Evolutionary conservation across 345 rosid species (phyloP), one percentile per base, ranked within the genome.

Genomic region (Eucalyptus erythrocorys): DNA sequence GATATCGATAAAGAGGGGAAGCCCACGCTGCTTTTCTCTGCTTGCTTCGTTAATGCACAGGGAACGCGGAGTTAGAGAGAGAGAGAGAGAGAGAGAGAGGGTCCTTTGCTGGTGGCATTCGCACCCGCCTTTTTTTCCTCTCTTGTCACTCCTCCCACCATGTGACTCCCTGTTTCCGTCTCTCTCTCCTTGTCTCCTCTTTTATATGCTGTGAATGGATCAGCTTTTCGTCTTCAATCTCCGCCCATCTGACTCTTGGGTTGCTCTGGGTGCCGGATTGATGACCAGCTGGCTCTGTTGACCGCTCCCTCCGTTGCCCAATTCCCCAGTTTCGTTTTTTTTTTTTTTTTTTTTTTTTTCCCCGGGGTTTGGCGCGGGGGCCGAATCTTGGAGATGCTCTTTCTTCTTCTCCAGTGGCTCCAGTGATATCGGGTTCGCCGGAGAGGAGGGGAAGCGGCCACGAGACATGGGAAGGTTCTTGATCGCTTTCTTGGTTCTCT

Each of bases 401-500:
- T 50, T 37, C 47, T 86, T 12, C 87, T 53, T 32, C 87, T 85
- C 43, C 87, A 27, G 26, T 86, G 32, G 71, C 76, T 86, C 42
- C 61, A 43, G 79, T 43, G 76, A 64, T 42, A 47, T 66, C 34
- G 82, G 43, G 80, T 16, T 87, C 30, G 45, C n/a, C 82, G 76
- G 64, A 4, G 19, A 40, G 55, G 26, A 49, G 22, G 40, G 13
- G 85, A n/a, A n/a, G 87, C 40, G 17, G 57, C 17, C 51, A 17
- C 82, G 57, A n/a, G 81, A 24, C 88, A 91, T 87, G 92, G 27
- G 49, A 49, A 81, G 85, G 86, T 90, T 66, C 61, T 13, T 90
- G 79, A 14, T 86, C 40, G 42, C 86, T 80, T 76, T 66, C 89
- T 85, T 71, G 71, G 43, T 90, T 88, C 88, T 91, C 53, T 91